A percentile compares a stretch with the other conserved stretches of the same genome.
Conservation (phyloP, 495 filamentous ascomycete species). For the Talaromyces ruber region DNA sequence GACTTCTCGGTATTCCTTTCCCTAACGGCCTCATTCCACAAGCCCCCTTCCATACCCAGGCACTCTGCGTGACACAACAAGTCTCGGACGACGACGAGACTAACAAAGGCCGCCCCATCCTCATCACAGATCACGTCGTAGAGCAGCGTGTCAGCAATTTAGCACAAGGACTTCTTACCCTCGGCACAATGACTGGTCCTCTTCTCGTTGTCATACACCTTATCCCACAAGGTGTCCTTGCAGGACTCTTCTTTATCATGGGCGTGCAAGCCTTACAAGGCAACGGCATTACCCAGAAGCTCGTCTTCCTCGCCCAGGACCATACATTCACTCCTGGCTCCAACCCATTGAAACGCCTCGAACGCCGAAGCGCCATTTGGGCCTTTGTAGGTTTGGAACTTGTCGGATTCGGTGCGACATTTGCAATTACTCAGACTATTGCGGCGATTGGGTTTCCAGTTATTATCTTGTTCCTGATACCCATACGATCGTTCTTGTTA, state of each 20-base stretch:
- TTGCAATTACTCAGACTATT: conserved; percentile 94
- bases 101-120: conserved; percentile 53
- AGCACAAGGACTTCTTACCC: conserved; percentile 69
- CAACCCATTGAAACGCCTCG: conserved; percentile 57
- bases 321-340: conserved; percentile 48
- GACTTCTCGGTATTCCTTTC: conserved; percentile 78
- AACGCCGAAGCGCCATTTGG: conserved; percentile 60
- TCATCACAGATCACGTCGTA: conserved; percentile 64
- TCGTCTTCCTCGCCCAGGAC: conserved; percentile 70
- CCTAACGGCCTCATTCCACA: conserved; percentile 92
- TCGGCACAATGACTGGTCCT: conserved; percentile 84
- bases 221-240: conserved; percentile 81
- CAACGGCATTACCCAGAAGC: conserved; percentile 77
- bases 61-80: conserved; percentile 65
- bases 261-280: conserved; percentile 71
- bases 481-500: conserved; percentile 62
- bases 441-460: conserved; percentile 92
- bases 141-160: conserved; percentile 89
- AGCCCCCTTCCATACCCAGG: conserved; percentile 85
- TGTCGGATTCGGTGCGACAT: conserved; percentile 73
- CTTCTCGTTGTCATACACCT: conserved; percentile 74
- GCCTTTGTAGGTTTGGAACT: conserved; percentile 69
- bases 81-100: conserved; percentile 48
- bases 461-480: conserved; percentile 75
- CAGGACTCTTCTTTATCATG: conserved; percentile 93